Evolutionary conservation across 1,284 basidiomycete genomes (phyloP).

Genomic region (Boletus holoroseus): DNA sequence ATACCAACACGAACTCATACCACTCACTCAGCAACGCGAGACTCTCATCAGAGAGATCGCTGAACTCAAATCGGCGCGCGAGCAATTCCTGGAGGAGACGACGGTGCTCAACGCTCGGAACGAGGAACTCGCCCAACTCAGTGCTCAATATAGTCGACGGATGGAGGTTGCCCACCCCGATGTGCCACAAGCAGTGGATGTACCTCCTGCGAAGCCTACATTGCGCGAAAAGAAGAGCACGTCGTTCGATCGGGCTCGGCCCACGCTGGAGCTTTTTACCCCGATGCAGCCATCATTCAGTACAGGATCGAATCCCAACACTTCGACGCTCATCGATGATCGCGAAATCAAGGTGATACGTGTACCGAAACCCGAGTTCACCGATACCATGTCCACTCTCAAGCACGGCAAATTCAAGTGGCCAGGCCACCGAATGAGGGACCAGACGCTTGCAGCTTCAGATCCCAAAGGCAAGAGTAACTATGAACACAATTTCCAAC

Average conservation of each 20-base stretch:
- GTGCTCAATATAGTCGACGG: conserved; percentile 72
- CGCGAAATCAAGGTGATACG: conserved; percentile 29
- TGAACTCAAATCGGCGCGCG: conserved; percentile 82
- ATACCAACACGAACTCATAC: conserved; percentile 83
- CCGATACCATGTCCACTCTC: conserved; percentile 40
- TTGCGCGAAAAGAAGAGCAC: conserved; percentile 33
- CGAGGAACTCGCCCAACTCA: conserved; percentile 85
- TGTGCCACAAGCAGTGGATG: conserved; percentile 28
- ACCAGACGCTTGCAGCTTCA: conserved; percentile 19
- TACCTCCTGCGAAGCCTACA: conserved; percentile 12
- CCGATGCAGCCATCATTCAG: conserved; percentile 30
- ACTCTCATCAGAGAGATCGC: conserved; percentile 75
- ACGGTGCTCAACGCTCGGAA: conserved; percentile 86
- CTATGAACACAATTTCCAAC: conserved; percentile 82
- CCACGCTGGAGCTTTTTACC: conserved; percentile 21
- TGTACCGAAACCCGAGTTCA: conserved; percentile 20
- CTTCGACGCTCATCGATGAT: conserved; percentile 27
- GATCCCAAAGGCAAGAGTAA: conserved; percentile 44
- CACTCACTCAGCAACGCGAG: conserved; percentile 80
- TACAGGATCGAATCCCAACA: conserved; percentile 27
- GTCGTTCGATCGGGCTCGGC: conserved; percentile 34
- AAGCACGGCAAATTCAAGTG: conserved; percentile 57
- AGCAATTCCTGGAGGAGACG: conserved; percentile 87
- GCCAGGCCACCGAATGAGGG: conserved; percentile 49
- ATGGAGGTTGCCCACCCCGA: conserved; percentile 52